Conservation (phyloP, 768 basidiomycete species). For the Boletus sp. region DNA sequence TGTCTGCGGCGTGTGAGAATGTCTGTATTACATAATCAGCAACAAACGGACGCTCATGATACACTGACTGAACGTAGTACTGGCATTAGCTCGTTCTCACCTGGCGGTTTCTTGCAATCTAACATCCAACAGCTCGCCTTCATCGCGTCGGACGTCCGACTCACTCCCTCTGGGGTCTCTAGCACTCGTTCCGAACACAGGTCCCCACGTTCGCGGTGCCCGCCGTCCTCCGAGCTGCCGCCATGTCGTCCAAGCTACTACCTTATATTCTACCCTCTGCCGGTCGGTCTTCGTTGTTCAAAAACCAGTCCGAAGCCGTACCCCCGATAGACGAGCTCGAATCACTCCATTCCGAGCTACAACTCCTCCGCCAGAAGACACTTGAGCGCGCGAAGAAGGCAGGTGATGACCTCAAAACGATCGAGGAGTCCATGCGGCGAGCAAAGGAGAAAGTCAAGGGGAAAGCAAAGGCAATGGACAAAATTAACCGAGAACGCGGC, state of each 20-base stretch:
- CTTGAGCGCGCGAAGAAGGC: slow-evolving; percentile 71
- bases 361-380: slow-evolving; percentile 47
- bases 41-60: slow-evolving; percentile 30
- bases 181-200: slow-evolving; percentile 11
- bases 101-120: slow-evolving; percentile 18
- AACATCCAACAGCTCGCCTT: slow-evolving; percentile 7
- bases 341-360: slow-evolving; percentile 58
- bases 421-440: slow-evolving; percentile 73
- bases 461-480: slow-evolving; percentile 67
- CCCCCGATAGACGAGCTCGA: slow-evolving; percentile 75
- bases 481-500: slow-evolving; percentile 69
- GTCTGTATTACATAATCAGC: slow-evolving; percentile 24
- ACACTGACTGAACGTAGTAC: slow-evolving; percentile 26
- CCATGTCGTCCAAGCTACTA: slow-evolving; percentile 62
- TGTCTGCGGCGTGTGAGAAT: slow-evolving; percentile 22
- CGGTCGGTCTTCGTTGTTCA: slow-evolving; percentile 59
- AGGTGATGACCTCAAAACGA: slow-evolving; percentile 65
- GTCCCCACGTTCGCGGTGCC: slow-evolving; percentile 6
- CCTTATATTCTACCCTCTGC: slow-evolving; percentile 46
- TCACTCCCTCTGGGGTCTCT: slow-evolving; percentile 4
- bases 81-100: slow-evolving; percentile 23
- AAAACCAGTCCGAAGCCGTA: slow-evolving; percentile 59
- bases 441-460: slow-evolving; percentile 75
- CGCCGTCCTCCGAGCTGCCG: slow-evolving; percentile 21
- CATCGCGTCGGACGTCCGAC: slow-evolving; percentile 17